Base-by-base conservation (phyloP, 139 green algal species). In the Tetraselmis striata region DNA sequence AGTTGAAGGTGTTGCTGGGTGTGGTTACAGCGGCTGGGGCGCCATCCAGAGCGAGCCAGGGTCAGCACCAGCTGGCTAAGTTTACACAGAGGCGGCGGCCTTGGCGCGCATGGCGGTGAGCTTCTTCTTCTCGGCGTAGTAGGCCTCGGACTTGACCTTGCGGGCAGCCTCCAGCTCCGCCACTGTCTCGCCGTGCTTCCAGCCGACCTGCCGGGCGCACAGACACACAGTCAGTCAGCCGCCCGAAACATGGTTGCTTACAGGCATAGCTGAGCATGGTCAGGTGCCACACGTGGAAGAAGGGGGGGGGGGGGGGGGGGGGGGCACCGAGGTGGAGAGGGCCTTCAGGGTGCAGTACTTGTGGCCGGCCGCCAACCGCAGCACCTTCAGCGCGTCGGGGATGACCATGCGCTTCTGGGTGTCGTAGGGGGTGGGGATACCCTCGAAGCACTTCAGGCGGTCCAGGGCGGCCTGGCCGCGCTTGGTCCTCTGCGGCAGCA, bases 401-500 rank as follows among this genome's bases (percentile, higher is more conserved):
- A 99, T 92, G n/a, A 98, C 96, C 86, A 98, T 76, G 85, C 95
- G 92, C 93, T 98, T 98, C 31, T 94, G 85, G 85, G 94, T 95
- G 90, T 98, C 93, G 87, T 95, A 98, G 26, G 94, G 92, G 23
- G 88, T 76, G 5, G 97, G 97, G 59, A 99, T 89, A 79, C 97
- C 97, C 92, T 99, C 97, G 83, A 96, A 99, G 30, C 28, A 83
- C 94, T 98, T 98, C 28, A 99, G 86, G 79, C 97, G 90, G 84
- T 98, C 95, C 87, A 99, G 85, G n/a, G 97, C 97, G 25, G 91
- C 93, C 29, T 90, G 92, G 67, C 97, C 97, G 78, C 97, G 93
- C 76, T 90, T 79, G 29, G 94, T 98, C 95, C 99, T 99, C 93
- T 99, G 95, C 23, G 97, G 97, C 27, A 99, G 84, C 97, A 99